Evolutionary conservation across 73 alveolate genomes (phyloP), one percentile per base, ranked within the genome.

Genomic region (Durusdinium trenchii): DNA sequence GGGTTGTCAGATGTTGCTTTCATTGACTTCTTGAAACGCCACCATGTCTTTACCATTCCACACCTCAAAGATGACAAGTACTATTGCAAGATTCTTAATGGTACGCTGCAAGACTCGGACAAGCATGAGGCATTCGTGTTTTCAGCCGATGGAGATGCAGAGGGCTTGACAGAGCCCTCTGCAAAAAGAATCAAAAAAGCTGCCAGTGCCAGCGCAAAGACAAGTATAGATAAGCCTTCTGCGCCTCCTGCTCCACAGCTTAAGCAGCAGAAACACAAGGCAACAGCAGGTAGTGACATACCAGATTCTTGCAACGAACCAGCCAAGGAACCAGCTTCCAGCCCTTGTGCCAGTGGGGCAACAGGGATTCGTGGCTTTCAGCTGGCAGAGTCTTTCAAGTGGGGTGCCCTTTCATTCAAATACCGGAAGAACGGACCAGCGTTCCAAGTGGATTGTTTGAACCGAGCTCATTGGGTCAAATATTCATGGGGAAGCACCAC

Each of bases 371-470:
- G 50, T 28, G 92, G 73, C 71, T 71, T 71, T 36, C 18, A 3
- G 3, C 28, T 71, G 38, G 84, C 61, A 47, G 92, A 82, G 48
- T 82, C 92, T 51, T 82, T 82, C 92, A 82, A 51, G 71, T 82
- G 92, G 92, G 71, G 71, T 9, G n/a, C 48, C 52, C 50, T 82
- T 20, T 82, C 92, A 14, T 82, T 82, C 92, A 82, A 82, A 48
- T 82, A 38, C 73, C 10, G 43, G 42, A 82, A 82, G 92, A n/a
- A n/a, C n/a, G 45, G 73, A 35, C 92, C 92, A 26, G 43, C 92
- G 46, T 82, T 47, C 48, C 92, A 82, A 32, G 92, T 47, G 20
- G 92, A 79, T 79, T 79, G 90, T 30, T 45, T 48, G 64, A 79
- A 46, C 20, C 62, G 62, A 7, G 45, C 38, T 40, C 90, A 79